A percentile compares a stretch with the other conserved stretches of the same genome.
Conservation (phyloP, 163 green algal species). For the Volvox carteri region DNA sequence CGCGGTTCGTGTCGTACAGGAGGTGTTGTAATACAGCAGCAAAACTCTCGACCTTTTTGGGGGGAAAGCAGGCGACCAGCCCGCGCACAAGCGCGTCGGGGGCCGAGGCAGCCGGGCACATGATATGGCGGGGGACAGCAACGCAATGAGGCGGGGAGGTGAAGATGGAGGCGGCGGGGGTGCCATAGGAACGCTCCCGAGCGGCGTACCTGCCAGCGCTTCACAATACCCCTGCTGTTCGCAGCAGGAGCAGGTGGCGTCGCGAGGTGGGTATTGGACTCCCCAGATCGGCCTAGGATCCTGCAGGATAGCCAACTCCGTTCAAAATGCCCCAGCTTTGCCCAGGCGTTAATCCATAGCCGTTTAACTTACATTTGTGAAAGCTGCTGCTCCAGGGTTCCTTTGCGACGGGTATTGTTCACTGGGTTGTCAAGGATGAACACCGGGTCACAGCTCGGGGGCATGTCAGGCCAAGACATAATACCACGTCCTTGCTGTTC, state of each 20-base stretch:
- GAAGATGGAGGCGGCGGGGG: no score
- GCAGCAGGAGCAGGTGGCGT: background rate
- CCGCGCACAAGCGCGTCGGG: no score
- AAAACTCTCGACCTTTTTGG: constrained; percentile 76
- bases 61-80: no score
- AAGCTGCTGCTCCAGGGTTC: constrained; percentile 50
- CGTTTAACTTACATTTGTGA: constrained; percentile 33
- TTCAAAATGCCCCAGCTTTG: background rate
- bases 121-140: no score
- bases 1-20: constrained; percentile 27
- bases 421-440: constrained; percentile 56
- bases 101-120: no score
- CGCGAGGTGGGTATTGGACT: background rate
- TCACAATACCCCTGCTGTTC: constrained; percentile 52
- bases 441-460: constrained; percentile 47
- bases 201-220: constrained; percentile 63
- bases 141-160: no score
- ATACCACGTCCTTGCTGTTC: background rate
- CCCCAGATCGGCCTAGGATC: constrained; percentile 10
- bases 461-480: constrained; percentile 53
- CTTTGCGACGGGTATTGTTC: constrained; percentile 43
- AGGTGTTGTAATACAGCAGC: constrained; percentile 62
- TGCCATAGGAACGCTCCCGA: no score
- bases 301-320: background rate
- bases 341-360: background rate